Evolutionary conservation across 805 yeast species (phyloP), one percentile per base, ranked within the genome.

Genomic region (Ogataea chonburiensis): DNA sequence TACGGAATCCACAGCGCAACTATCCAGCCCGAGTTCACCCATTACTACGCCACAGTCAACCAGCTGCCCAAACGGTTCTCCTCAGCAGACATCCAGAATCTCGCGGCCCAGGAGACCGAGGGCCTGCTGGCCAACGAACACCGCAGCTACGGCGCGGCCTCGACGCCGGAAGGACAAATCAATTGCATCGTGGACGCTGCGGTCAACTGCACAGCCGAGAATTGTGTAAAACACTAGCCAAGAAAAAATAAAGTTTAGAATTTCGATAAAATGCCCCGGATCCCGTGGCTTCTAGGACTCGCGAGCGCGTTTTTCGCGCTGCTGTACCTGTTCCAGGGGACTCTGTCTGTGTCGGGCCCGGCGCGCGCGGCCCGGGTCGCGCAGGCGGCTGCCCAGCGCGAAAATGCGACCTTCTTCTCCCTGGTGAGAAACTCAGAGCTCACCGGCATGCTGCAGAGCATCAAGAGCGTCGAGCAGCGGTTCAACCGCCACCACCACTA

Each of bases 1-100:
- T 82, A 81, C 55, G 96, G 95, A 28, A 81, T 91, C 43, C 95
- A 89, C 54, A 83, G 93, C 23, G 95, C 91, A 13, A 91, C 98
- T 2, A 89, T 93, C 33, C 98, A 91, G 63, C 98, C 98, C 0
- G 98, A 91, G 64, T 93, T 91, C 53, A 58, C 69, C 2, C 42
- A 46, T 8, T 63, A 50, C 40, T 63, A 63, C 24, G 56, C 56
- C 19, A 49, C 47, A 21, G 43, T 40, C 25, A 52, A 59, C 33
- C 46, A 49, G 42, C 45, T 61, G 17, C 65, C 65, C 18, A 47
- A 49, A 21, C 42, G 53, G 20, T 63, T 42, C 37, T 50, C 64
- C 4, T 49, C 60, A 1, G 46, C 41, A 17, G 34, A 37, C 21
- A 32, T 46, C 20, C 38, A 40, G 28, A 18, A 26, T 12, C 21